Evolutionary conservation across 2,329 filamentous ascomycete species (phyloP).

Genomic region (Cordyceps cicadae): DNA sequence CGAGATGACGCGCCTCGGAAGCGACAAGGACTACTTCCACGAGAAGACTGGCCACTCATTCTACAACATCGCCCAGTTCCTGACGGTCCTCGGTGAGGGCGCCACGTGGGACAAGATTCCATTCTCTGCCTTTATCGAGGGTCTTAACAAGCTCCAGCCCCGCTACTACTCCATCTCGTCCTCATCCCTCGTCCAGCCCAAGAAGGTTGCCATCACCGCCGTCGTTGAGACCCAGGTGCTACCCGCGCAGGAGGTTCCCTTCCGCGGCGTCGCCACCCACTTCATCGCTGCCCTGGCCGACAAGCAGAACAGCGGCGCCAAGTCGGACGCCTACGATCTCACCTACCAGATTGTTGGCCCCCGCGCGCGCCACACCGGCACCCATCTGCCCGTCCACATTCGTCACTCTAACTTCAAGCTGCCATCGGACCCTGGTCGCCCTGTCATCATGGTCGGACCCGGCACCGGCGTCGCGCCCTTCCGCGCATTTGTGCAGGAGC

Average conservation of each 20-base stretch:
- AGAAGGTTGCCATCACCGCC: slow-evolving; percentile 91
- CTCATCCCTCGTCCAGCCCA: slow-evolving; percentile 85
- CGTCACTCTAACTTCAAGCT: slow-evolving; percentile 99
- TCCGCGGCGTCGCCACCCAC: slow-evolving; percentile 95
- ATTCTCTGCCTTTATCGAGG: slow-evolving; percentile 91
- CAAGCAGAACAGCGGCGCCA: slow-evolving; percentile 84
- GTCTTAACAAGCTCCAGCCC: slow-evolving; percentile 87
- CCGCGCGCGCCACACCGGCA: slow-evolving; percentile 92
- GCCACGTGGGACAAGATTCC: slow-evolving; percentile 77
- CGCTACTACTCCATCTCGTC: slow-evolving; percentile 99
- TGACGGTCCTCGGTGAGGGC: slow-evolving; percentile 63
- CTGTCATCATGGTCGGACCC: slow-evolving; percentile 91
- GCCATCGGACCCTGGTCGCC: slow-evolving; percentile 87
- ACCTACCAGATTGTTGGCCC: slow-evolving; percentile 84
- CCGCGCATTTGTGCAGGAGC: slow-evolving; percentile 89
- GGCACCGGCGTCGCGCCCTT: slow-evolving; percentile 96
- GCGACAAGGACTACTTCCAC: slow-evolving; percentile 92
- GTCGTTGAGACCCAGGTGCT: slow-evolving; percentile 80
- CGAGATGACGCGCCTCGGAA: slow-evolving; percentile 81
- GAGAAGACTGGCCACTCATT: slow-evolving; percentile 72
- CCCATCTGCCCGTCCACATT: slow-evolving; percentile 90
- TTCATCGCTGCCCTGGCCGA: slow-evolving; percentile 92
- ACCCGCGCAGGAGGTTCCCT: slow-evolving; percentile 66
- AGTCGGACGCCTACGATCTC: slow-evolving; percentile 73
- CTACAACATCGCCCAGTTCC: slow-evolving; percentile 82